Evolutionary conservation across 208 protist genomes (phyloP).

Genomic region (Leishmania amazonensis): DNA sequence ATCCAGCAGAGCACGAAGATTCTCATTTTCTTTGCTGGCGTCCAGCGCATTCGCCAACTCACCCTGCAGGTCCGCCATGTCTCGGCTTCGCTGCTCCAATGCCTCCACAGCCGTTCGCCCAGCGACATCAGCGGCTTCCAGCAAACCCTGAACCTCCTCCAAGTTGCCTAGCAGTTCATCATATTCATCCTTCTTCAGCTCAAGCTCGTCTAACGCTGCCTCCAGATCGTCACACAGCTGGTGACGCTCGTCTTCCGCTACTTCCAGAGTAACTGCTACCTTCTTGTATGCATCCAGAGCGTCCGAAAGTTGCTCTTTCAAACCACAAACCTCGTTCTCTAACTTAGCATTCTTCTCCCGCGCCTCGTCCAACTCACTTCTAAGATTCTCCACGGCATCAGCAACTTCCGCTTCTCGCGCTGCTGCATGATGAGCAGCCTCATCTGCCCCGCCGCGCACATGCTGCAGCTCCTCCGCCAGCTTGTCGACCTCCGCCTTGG

Average conservation of each 20-base stretch:
- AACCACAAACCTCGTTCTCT: not conserved
- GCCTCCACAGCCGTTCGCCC: constrained; percentile 26
- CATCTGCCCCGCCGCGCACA: not conserved
- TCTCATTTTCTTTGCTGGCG: constrained; percentile 33
- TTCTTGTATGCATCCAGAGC: not conserved
- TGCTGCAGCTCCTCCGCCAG: constrained; percentile 10
- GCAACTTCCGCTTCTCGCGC: not conserved
- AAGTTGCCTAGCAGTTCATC: constrained; percentile 30
- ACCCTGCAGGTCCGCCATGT: constrained; percentile 31
- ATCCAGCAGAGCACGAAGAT: constrained; percentile 13
- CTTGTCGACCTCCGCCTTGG: not conserved
- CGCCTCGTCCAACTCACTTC: constrained; percentile 19
- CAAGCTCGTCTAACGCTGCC: constrained; percentile 39
- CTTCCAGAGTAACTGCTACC: not conserved
- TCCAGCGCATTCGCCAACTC: constrained; percentile 27
- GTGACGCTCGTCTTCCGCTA: constrained; percentile 32
- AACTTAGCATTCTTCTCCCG: not conserved
- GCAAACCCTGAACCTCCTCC: constrained; percentile 27
- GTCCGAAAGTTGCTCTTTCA: constrained; percentile 5
- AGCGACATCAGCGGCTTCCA: constrained; percentile 26
- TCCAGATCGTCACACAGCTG: constrained; percentile 41
- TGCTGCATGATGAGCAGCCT: not conserved
- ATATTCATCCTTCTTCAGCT: constrained; percentile 42
- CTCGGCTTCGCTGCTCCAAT: constrained; percentile 22
- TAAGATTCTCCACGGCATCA: not conserved